Evolutionary conservation across 2,329 filamentous ascomycete genomes (phyloP), one percentile per base, ranked within the genome.

Genomic region (Aspergillus versicolor): DNA sequence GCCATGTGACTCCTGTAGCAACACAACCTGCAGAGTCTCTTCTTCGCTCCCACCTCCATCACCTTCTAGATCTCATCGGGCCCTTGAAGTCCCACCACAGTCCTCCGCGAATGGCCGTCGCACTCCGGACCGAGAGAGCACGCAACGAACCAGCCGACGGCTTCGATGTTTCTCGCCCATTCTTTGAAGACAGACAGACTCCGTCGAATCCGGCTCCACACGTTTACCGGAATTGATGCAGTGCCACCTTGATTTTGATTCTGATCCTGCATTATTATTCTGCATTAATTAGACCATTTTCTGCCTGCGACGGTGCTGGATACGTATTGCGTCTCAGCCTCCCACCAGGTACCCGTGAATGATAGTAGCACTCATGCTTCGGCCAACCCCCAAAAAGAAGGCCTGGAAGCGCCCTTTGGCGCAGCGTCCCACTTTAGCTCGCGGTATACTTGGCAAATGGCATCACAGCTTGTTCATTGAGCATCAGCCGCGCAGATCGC

Each of bases 391-490:
- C 34, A 40, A 5, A 21, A 6, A 47, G 24, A 30, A 43, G n/a
- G 48, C 9, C n/a, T 51, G 48, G 38, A 38, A 27, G 37, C 3
- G 37, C 19, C 12, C 2, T 37, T 19, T 44, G 34, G 22, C 12
- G 19, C 21, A 34, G 37, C 40, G 51, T 27, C 15, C 51, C 51
- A 53, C 51, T 9, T n/a, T 8, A 27, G 12, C 32, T 34, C 19
- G 24, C 30, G 15, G 7, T 19, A 52, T 52, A 47, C 42, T 30
- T 21, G 24, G 51, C 15, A 43, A 30, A 40, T 47, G 42, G 19
- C 51, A 53, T 46, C 42, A 41, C 51, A 53, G n/a, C 53, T 56
- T 51, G 30, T n/a, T 41, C 46, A 45, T 38, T 19, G 37, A 37
- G 45, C 21, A 49, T 45, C 32, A 30, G 22, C n/a, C 11, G 41